phyloP scores from a whole-genome alignment of 371 early-diverging fungal species.

The Mortierella sp. region DNA sequence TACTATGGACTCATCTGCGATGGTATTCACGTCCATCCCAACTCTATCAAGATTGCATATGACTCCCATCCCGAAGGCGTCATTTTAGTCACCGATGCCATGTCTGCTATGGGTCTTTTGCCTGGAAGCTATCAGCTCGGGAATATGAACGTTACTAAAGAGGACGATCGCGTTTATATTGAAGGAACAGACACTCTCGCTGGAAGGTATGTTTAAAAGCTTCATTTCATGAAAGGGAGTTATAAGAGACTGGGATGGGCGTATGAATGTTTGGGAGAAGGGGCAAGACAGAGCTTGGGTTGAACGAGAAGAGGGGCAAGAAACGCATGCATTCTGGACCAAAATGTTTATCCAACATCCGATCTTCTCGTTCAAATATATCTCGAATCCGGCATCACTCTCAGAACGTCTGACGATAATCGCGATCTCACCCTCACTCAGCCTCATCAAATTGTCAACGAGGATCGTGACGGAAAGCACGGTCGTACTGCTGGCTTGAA shows the following conservation, averaged over 20 bases:
- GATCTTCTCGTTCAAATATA: conserved; percentile 27
- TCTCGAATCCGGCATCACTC: not conserved
- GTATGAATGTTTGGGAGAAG: no score
- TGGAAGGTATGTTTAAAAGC: conserved; percentile 61
- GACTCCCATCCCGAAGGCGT: conserved; percentile 81
- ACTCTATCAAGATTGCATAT: conserved; percentile 84
- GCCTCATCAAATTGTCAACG: conserved; percentile 1
- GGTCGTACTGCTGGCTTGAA: not conserved
- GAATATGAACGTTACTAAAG: conserved; percentile 69
- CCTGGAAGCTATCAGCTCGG: conserved; percentile 79
- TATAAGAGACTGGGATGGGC: not conserved
- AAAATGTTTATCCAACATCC: conserved; percentile 27
- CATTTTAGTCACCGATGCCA: conserved; percentile 82
- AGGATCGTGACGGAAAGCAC: not conserved
- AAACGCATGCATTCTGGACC: conserved; percentile 5
- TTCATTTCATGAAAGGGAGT: not conserved
- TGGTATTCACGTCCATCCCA: conserved; percentile 84
- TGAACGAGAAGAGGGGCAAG: conserved; percentile 5
- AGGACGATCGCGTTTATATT: conserved; percentile 75
- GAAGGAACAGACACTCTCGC: conserved; percentile 86
- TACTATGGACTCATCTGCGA: conserved; percentile 86
- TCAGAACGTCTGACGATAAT: conserved; percentile 25
- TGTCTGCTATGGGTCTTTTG: conserved; percentile 81
- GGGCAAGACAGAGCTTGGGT: not conserved
- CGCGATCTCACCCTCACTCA: conserved; percentile 9